A percentile compares a stretch with the other conserved stretches of the same genome.
Evolutionary conservation across 192 early-diverging fungal genomes (phyloP).

Genomic region (Rhizoclosmatium sp.): DNA sequence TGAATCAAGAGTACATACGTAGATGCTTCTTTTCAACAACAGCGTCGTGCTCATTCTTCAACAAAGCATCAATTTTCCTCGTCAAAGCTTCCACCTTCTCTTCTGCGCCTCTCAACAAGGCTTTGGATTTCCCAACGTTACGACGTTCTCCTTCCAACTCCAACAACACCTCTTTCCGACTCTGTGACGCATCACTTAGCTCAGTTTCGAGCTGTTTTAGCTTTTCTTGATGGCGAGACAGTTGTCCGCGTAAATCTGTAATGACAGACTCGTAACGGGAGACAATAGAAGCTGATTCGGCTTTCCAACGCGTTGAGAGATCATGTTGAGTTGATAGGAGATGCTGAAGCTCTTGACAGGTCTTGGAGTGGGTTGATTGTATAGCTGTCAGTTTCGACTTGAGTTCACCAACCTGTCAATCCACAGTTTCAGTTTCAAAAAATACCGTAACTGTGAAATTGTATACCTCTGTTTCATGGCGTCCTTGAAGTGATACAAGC

Average conservation of each 20-base stretch:
- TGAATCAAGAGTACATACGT: conserved; percentile 24
- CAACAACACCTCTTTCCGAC: conserved; percentile 37
- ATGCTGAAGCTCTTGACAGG: conserved; percentile 52
- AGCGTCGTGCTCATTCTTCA: conserved; percentile 46
- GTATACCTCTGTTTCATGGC: conserved; percentile 40
- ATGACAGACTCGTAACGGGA: conserved; percentile 41
- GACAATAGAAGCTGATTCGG: conserved; percentile 33
- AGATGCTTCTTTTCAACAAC: conserved; percentile 47
- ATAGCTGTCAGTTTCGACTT: conserved; percentile 45
- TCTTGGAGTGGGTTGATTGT: conserved; percentile 47
- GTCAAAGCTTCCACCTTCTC: conserved; percentile 33
- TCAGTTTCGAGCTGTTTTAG: conserved; percentile 42
- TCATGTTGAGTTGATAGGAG: conserved; percentile 50
- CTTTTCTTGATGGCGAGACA: conserved; percentile 16
- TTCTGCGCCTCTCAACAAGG: conserved; percentile 37
- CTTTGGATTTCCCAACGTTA: conserved; percentile 20
- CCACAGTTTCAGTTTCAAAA: no score
- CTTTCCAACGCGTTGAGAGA: conserved; percentile 39
- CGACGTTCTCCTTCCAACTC: conserved; percentile 49
- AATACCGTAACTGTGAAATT: not conserved
- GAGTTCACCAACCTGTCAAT: conserved; percentile 27
- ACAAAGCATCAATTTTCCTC: conserved; percentile 33
- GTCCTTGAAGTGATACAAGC: conserved; percentile 23
- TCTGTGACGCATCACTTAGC: not conserved
- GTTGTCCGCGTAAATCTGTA: conserved; percentile 37